Evolutionary conservation across 2,329 filamentous ascomycete genomes (phyloP), one percentile per base, ranked within the genome.

Genomic region (Albifimbria verrucaria): DNA sequence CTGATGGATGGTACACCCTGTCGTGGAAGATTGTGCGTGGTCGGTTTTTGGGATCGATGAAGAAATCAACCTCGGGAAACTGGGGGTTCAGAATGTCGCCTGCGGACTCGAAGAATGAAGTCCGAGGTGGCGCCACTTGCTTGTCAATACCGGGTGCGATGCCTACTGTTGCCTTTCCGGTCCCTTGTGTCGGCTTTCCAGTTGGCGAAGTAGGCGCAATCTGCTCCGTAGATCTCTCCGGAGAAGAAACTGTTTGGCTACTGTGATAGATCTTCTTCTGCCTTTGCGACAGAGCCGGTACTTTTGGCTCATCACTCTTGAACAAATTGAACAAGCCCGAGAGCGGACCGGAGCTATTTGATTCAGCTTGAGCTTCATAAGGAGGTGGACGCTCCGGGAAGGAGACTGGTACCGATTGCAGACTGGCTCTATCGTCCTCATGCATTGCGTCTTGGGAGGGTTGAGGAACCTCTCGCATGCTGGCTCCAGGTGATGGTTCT

Each of bases 21-120:
- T 99, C 94, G 69, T 99, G 94, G 71, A 97, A 97, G 55, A 99
- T 99, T 2, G 93, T 93, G 46, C 91, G 84, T 1, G 91, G 86
- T 17, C 94, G 87, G 49, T 84, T 87, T 2, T 86, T 80, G 7
- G 94, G 93, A 61, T 97, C 89, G 49, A 92, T 82, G 36, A 99
- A 77, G 69, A 91, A 99, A 44, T 92, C 87, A 3, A 83, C 77
- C 0, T 89, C 82, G 17, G 94, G 93, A 28, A 97, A 73, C 47
- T 92, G 93, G 5, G 94, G 94, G 67, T 93, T 95, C 41, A 99
- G 81, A 3, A 99, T 75, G 68, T 99, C 93, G 11, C 92, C 90
- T 1, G 94, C 94, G 4, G 93, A 92, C 72, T 99, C 94, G 55
- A 99, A 96, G 57, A 99, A 89, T 0, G 90, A 95, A 1, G 94